Evolutionary conservation across 2,329 filamentous ascomycete genomes (phyloP).

Genomic region (Nothophoma quercina): DNA sequence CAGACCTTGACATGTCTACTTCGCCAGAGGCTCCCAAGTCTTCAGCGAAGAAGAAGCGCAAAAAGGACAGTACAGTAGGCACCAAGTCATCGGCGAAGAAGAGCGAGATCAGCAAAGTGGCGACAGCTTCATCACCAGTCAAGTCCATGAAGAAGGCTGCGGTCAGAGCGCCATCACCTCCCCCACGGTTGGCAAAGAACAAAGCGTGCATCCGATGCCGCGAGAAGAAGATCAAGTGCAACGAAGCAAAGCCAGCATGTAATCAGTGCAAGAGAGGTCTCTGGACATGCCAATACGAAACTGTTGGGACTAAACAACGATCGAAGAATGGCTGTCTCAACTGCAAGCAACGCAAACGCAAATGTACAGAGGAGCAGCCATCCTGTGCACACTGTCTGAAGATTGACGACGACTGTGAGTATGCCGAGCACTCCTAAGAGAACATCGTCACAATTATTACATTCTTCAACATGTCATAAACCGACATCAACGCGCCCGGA

Average conservation of each 20-base stretch:
- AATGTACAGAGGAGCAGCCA: constrained; percentile 44
- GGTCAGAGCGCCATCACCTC: constrained; percentile 5
- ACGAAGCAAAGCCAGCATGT: constrained; percentile 40
- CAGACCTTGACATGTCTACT: constrained; percentile 31
- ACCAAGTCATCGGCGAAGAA: constrained; percentile 25
- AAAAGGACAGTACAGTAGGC: constrained; percentile 19
- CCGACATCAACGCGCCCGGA: too few species aligned
- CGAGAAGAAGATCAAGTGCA: constrained; percentile 44
- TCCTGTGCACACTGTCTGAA: constrained; percentile 41
- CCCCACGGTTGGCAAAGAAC: constrained; percentile 21
- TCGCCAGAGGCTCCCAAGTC: constrained; percentile 27
- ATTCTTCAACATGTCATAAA: too few species aligned
- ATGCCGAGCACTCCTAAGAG: constrained; percentile 29
- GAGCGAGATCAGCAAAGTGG: constrained; percentile 17
- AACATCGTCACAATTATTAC: background rate
- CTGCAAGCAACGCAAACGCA: constrained; percentile 38
- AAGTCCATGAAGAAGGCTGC: constrained; percentile 23
- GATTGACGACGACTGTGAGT: constrained; percentile 38
- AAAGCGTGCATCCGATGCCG: constrained; percentile 31
- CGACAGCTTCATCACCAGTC: constrained; percentile 17
- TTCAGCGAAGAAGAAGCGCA: constrained; percentile 31
- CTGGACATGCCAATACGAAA: constrained; percentile 41
- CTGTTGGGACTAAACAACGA: constrained; percentile 27
- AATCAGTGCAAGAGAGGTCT: constrained; percentile 40
- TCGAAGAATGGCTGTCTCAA: constrained; percentile 42